These are phyloP conservation scores for Cutaneotrichosporon cyanovorans DNA, from an alignment of 1,284 basidiomycete species.

Conservation along the genomic window DNA sequence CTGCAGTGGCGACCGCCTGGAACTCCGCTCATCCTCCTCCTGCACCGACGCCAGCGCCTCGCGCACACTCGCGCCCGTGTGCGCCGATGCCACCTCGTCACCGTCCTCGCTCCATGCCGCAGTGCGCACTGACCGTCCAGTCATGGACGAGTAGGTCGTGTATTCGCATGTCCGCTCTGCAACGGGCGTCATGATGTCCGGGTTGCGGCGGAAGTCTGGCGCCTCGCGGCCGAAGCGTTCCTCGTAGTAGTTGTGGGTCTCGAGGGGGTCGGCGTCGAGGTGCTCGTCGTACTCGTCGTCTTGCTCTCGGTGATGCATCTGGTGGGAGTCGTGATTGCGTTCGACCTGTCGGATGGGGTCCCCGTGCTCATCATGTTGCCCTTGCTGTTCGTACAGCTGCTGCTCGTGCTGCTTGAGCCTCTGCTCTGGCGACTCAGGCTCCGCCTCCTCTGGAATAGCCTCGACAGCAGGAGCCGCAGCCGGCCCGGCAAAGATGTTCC, in stretches of 20 bases:
- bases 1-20: neutral
- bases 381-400: constrained; percentile 18
- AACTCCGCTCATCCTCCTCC: constrained; percentile 9
- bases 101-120: neutral
- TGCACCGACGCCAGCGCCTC: neutral
- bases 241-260: constrained; percentile 7
- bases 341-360: too few relatives aligned
- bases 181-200: constrained; percentile 85
- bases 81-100: constrained; percentile 1
- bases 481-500: constrained; percentile 12
- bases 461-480: neutral
- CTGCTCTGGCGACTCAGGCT: neutral
- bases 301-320: constrained; percentile 6
- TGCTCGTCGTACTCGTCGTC: constrained; percentile 18
- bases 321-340: constrained; percentile 2
- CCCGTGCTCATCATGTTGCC: constrained; percentile 7
- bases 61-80: constrained; percentile 43
- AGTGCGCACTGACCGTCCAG: neutral
- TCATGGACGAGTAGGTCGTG: constrained; percentile 52
- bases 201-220: constrained; percentile 33
- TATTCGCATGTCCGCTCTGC: constrained; percentile 85
- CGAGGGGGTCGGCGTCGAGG: constrained; percentile 2
- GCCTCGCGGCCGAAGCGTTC: neutral
- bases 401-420: neutral
- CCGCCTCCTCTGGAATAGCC: constrained; percentile 10